Percentiles rank a stretch among this genome's conserved stretches.
Conservation (phyloP, 306 rosid genomes). For the Ziziphus jujuba region DNA sequence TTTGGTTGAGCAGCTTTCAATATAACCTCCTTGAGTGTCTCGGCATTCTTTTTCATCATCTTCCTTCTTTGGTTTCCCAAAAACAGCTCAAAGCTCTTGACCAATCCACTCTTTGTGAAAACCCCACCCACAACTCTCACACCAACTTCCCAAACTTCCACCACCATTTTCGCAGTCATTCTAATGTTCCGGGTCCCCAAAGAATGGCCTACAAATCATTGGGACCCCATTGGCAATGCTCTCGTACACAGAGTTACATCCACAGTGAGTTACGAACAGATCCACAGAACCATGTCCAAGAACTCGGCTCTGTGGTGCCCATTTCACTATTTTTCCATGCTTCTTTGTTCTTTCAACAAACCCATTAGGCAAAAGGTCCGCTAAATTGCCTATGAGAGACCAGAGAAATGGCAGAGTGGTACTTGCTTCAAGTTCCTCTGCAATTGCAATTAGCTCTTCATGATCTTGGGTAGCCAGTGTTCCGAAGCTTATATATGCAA, state of each 20-base stretch:
- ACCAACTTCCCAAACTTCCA: slow-evolving; percentile 46
- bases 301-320: slow-evolving; percentile 40
- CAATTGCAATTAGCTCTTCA: slow-evolving; percentile 26
- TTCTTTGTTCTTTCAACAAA: slow-evolving; percentile 34
- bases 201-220: slow-evolving; percentile 47
- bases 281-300: slow-evolving; percentile 43
- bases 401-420: slow-evolving; percentile 27
- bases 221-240: slow-evolving; percentile 44
- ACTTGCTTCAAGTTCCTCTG: slow-evolving; percentile 43
- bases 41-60: slow-evolving; percentile 18
- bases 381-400: slow-evolving; percentile 10
- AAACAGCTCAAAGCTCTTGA: slow-evolving; percentile 39
- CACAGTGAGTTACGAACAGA: slow-evolving; percentile 51
- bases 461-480: slow-evolving; percentile 3
- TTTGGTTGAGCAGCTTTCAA: neutral
- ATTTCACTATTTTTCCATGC: slow-evolving; percentile 42
- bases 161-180: slow-evolving; percentile 37
- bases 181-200: slow-evolving; percentile 49
- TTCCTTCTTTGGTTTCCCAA: slow-evolving; percentile 33
- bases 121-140: slow-evolving; percentile 41
- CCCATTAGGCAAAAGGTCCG: slow-evolving; percentile 31
- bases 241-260: slow-evolving; percentile 26
- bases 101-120: slow-evolving; percentile 39
- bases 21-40: neutral
- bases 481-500: slow-evolving; percentile 26